Evolutionary conservation across 2,329 filamentous ascomycete species (phyloP).

Genomic region (Ceratocystis cacaofunesta): DNA sequence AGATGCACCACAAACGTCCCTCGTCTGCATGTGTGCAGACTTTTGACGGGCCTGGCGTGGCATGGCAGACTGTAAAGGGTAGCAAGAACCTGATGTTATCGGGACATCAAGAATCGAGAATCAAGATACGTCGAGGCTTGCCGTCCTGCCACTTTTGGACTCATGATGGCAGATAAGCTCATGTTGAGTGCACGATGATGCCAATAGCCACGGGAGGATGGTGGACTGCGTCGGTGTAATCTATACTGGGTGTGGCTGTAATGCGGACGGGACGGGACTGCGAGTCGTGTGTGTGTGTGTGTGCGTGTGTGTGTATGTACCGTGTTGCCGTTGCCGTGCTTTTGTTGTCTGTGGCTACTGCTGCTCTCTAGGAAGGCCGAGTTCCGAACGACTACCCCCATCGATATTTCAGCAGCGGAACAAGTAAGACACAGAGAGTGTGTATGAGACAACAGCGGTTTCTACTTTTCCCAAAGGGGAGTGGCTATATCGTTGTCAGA

Average conservation of each 20-base stretch:
- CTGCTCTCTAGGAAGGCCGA: not conserved
- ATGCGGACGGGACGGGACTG: too few species aligned
- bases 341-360: not conserved
- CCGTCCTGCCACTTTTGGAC: too few species aligned
- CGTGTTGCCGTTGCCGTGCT: not conserved
- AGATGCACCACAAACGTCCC: not conserved
- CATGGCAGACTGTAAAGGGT: not conserved
- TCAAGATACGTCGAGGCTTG: too few species aligned
- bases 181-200: too few species aligned
- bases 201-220: too few species aligned
- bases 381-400: not conserved
- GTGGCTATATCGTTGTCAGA: not conserved
- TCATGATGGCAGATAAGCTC: too few species aligned
- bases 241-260: too few species aligned
- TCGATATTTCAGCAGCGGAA: not conserved
- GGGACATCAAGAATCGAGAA: not conserved
- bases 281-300: too few species aligned
- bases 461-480: not conserved
- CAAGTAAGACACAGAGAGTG: not conserved
- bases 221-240: too few species aligned
- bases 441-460: not conserved
- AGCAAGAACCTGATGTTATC: not conserved
- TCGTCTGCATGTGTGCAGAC: not conserved
- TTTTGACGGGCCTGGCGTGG: not conserved
- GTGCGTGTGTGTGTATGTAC: too few species aligned